Percentiles rank a stretch among this genome's conserved stretches.
Conservation (phyloP, 2,329 filamentous ascomycete genomes). For the Claviceps pusilla region DNA sequence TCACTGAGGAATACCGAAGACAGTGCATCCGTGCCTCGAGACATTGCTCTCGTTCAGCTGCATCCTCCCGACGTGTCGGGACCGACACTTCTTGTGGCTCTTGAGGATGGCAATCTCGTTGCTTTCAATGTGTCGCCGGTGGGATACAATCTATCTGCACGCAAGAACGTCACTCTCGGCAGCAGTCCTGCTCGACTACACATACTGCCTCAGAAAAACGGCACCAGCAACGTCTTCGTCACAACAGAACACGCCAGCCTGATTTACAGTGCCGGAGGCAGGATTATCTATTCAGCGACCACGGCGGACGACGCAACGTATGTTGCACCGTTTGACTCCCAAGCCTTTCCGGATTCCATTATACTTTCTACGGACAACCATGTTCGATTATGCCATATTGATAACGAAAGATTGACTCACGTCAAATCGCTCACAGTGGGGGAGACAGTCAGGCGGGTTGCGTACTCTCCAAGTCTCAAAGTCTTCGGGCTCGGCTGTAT, state of each 20-base stretch:
- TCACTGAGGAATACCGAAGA: conserved; percentile 45
- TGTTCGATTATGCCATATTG: conserved; percentile 66
- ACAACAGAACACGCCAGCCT: conserved; percentile 88
- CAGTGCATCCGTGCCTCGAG: conserved; percentile 65
- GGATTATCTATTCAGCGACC: conserved; percentile 84
- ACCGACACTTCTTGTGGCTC: conserved; percentile 71
- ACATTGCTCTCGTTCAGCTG: conserved; percentile 65
- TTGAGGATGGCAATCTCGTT: conserved; percentile 84
- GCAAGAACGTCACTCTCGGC: conserved; percentile 72
- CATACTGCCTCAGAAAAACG: conserved; percentile 52
- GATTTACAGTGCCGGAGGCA: conserved; percentile 77
- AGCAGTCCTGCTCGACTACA: conserved; percentile 74
- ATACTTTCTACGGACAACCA: conserved; percentile 64
- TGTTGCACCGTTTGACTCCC: conserved; percentile 68
- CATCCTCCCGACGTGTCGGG: conserved; percentile 42
- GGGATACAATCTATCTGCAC: conserved; percentile 50
- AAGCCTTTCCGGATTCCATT: conserved; percentile 67
- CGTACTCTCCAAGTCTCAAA: conserved; percentile 65
- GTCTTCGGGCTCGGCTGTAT: conserved; percentile 82
- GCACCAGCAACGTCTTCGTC: conserved; percentile 69
- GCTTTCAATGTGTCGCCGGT: conserved; percentile 57
- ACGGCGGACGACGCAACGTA: conserved; percentile 74
- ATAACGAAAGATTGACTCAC: conserved; percentile 75
- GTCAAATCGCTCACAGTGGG: conserved; percentile 64
- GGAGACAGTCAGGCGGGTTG: conserved; percentile 73